phyloP scores from a whole-genome alignment of 78 protist genomes.

The Tieghemostelium lacteum region DNA sequence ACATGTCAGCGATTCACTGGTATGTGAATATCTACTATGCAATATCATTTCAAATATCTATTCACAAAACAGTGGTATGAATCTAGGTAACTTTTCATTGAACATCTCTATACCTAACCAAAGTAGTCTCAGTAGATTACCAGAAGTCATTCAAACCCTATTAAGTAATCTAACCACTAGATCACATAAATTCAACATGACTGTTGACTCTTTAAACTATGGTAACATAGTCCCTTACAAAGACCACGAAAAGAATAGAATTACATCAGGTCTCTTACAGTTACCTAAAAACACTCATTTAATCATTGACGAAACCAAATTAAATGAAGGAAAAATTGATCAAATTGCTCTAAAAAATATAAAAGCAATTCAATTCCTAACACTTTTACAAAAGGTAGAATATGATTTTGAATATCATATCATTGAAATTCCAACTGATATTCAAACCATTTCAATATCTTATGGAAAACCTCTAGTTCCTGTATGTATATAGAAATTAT shows the following conservation, averaged over 20 bases:
- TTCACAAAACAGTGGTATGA: slow-evolving; percentile 14
- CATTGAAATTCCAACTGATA: slow-evolving; percentile 52
- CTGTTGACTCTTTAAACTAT: slow-evolving; percentile 35
- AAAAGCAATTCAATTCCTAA: slow-evolving; percentile 9
- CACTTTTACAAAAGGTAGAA: slow-evolving; percentile 15
- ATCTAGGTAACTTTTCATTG: slow-evolving; percentile 64
- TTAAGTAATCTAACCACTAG: neutral
- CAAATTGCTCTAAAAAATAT: neutral
- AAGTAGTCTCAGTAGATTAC: neutral
- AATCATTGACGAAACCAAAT: slow-evolving; percentile 55
- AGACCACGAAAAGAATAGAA: slow-evolving; percentile 46
- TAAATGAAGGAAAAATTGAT: slow-evolving; percentile 40
- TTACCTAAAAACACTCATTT: slow-evolving; percentile 53
- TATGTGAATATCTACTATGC: slow-evolving; percentile 39
- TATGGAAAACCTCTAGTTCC: slow-evolving; percentile 55
- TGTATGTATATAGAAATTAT: neutral
- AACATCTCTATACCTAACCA: slow-evolving; percentile 5
- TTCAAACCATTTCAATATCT: neutral
- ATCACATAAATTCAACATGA: slow-evolving; percentile 14
- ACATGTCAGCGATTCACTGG: neutral
- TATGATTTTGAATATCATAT: slow-evolving; percentile 57
- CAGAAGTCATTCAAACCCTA: slow-evolving; percentile 2
- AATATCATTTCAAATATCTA: slow-evolving; percentile 25
- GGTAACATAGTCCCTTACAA: slow-evolving; percentile 29
- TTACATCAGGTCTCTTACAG: slow-evolving; percentile 51